Evolutionary conservation across 2,329 filamentous ascomycete genomes (phyloP).

Genomic region (Ascocoryne sarcoides): DNA sequence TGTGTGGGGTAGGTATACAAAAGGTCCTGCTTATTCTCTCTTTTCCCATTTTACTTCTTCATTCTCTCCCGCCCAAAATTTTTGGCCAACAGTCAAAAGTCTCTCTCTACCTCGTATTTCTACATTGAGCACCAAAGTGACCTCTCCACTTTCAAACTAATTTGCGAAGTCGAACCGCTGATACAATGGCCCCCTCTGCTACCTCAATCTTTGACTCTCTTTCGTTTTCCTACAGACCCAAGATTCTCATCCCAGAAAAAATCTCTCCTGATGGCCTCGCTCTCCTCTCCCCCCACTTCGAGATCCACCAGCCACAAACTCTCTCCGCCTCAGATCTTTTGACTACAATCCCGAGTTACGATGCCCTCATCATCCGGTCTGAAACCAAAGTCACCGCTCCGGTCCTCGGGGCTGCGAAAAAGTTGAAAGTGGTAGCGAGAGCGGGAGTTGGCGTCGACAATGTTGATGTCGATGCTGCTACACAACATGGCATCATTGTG

Average conservation of each 20-base stretch:
- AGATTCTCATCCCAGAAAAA: slow-evolving; percentile 69
- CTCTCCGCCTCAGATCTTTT: slow-evolving; percentile 55
- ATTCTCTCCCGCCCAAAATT: too few species aligned
- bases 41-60: too few species aligned
- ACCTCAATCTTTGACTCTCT: not conserved
- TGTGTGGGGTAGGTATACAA: too few species aligned
- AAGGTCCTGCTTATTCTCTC: too few species aligned
- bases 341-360: slow-evolving; percentile 59
- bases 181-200: slow-evolving; percentile 23
- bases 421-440: slow-evolving; percentile 68
- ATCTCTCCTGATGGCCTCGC: slow-evolving; percentile 70
- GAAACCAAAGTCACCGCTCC: slow-evolving; percentile 71
- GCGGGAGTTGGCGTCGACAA: slow-evolving; percentile 80
- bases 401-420: slow-evolving; percentile 56
- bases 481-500: slow-evolving; percentile 65
- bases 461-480: slow-evolving; percentile 67
- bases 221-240: slow-evolving; percentile 13
- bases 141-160: too few species aligned
- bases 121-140: too few species aligned
- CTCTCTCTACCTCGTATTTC: too few species aligned
- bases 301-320: slow-evolving; percentile 59
- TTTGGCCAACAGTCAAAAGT: too few species aligned
- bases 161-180: too few species aligned
- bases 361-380: slow-evolving; percentile 70
- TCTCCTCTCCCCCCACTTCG: slow-evolving; percentile 55